Evolutionary conservation across 1,284 basidiomycete genomes (phyloP).

Genomic region (Tilletia indica): DNA sequence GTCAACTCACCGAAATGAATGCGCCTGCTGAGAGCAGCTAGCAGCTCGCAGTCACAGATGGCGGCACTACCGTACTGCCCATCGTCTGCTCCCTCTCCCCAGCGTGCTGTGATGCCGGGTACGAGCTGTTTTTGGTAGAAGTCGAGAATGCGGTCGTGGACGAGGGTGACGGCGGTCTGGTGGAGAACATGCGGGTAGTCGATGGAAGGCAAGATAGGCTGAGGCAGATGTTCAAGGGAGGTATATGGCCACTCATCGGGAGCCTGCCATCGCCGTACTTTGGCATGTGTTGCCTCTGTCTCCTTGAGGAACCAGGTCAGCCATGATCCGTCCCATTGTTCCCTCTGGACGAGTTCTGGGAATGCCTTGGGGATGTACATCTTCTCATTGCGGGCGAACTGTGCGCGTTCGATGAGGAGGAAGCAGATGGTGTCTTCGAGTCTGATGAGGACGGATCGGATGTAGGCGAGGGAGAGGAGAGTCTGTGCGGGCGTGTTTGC

Average conservation of each 20-base stretch:
- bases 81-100: constrained; percentile 70
- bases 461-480: constrained; percentile 76
- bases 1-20: constrained; percentile 83
- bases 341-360: constrained; percentile 65
- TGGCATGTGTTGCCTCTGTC: constrained; percentile 79
- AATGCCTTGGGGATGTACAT: constrained; percentile 83
- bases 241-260: constrained; percentile 98
- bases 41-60: constrained; percentile 87
- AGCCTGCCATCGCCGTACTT: constrained; percentile 36
- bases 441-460: constrained; percentile 79
- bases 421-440: constrained; percentile 99
- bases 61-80: constrained; percentile 97
- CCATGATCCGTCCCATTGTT: constrained; percentile 80
- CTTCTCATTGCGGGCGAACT: constrained; percentile 88
- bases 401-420: constrained; percentile 84
- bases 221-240: constrained; percentile 68
- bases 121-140: constrained; percentile 82
- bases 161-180: constrained; percentile 56
- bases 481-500: not conserved
- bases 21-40: constrained; percentile 88
- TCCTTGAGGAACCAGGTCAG: constrained; percentile 96
- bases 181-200: constrained; percentile 74
- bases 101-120: constrained; percentile 69
- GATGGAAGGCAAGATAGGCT: constrained; percentile 76
- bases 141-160: constrained; percentile 78